phyloP scores from a whole-genome alignment of 257 asterid species.

The Scutellaria minor region DNA sequence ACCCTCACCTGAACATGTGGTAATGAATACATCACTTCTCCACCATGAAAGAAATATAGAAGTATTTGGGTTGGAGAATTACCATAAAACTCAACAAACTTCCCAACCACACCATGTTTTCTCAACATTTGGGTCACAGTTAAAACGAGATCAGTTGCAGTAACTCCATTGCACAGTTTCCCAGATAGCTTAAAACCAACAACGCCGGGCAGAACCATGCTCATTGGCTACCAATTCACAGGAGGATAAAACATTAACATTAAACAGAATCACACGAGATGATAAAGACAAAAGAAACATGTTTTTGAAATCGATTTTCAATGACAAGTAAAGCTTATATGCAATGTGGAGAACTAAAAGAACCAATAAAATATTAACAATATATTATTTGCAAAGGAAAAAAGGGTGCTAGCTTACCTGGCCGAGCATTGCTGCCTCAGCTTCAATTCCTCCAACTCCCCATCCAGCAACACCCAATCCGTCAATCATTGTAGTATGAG shows the following conservation, averaged over 20 bases:
- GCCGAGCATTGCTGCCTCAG: constrained; percentile 95
- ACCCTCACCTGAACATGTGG: constrained; percentile 65
- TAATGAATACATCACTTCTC: constrained; percentile 12
- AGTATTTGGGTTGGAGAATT: constrained; percentile 26
- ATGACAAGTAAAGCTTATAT: not conserved
- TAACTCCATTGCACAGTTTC: constrained; percentile 74
- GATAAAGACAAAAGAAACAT: not conserved
- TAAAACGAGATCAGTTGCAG: constrained; percentile 94
- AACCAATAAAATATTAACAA: not conserved
- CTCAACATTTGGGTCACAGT: constrained; percentile 91
- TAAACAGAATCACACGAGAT: not conserved
- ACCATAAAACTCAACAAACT: constrained; percentile 87
- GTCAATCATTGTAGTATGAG: constrained; percentile 95
- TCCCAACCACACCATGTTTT: constrained; percentile 92
- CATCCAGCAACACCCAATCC: constrained; percentile 97
- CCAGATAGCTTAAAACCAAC: constrained; percentile 88
- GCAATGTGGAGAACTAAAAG: not conserved
- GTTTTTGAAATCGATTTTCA: not conserved
- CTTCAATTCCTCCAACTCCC: constrained; percentile 99
- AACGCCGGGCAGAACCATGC: constrained; percentile 97
- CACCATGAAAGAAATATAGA: constrained; percentile 26
- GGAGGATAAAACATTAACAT: not conserved
- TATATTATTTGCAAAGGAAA: not conserved
- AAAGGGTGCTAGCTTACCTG: constrained; percentile 54
- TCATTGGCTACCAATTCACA: constrained; percentile 69